Evolutionary conservation across 768 basidiomycete genomes (phyloP), one percentile per base, ranked within the genome.

Genomic region (Auricularia sp.): DNA sequence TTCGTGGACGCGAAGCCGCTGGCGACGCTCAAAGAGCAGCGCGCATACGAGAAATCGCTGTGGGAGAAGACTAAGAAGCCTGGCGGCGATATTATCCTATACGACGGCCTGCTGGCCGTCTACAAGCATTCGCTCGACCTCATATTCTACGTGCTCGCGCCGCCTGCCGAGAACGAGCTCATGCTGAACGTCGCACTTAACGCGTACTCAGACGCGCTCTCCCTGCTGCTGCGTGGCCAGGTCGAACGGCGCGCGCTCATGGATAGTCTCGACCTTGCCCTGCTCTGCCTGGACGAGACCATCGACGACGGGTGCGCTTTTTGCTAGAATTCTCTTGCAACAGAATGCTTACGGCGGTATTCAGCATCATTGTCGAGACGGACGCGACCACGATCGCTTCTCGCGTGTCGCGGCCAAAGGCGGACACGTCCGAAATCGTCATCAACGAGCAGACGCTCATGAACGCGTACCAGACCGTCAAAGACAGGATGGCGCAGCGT

Each of bases 371-470:
- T 68, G 87, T 98, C 21, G 96, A 98, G 76, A 98, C 96, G 0
- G 97, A 99, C 73, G 81, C 95, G 2, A 84, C 92, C 0, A 90
- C 95, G n/a, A 97, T 98, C 72, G 93, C 94, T 0, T 92, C 93
- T 36, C 79, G 97, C 62, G 97, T 98, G 62, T 95, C 91, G 70
- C 79, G 94, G 67, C 92, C 97, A 53, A 87, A 86, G 67, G 88
- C 96, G 16, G 97, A 98, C 74, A 87, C 95, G 62, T 90, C 88
- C 43, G 95, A 98, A 69, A 97, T 99, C 67, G 88, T 95, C 67
- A 96, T 99, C 81, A 98, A 99, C 80, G 97, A 99, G 77, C 94
- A 97, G 77, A 95, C 93, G 8, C 81, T 97, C 66, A 82, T 96
- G 83, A 94, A 80, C 72, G 95, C 95, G 36, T 97, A 95, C 79